These are phyloP conservation scores for Ceriops tagal DNA, from an alignment of 345 rosid species.

Conservation along the genomic window DNA sequence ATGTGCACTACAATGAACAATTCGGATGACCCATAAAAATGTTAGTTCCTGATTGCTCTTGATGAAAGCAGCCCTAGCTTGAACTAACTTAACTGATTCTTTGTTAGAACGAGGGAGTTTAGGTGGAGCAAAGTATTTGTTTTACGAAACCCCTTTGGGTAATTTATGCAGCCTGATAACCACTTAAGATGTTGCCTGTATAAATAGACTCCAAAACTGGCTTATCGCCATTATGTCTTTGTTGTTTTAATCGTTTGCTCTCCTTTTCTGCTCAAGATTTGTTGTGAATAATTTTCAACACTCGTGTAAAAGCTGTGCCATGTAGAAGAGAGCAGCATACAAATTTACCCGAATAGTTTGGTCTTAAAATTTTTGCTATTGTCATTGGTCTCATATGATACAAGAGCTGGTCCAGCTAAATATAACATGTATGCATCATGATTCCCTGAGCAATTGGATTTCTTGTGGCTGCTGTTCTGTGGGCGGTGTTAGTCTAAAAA, in stretches of 20 bases:
- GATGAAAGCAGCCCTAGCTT: not conserved
- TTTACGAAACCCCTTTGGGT: not conserved
- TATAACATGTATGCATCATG: too few relatives aligned
- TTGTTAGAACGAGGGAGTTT: not conserved
- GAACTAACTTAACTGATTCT: not conserved
- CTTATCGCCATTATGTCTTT: too few relatives aligned
- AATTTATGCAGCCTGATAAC: not conserved
- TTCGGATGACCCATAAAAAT: not conserved
- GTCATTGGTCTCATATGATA: not conserved
- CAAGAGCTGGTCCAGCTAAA: not conserved
- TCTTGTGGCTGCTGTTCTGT: too few relatives aligned
- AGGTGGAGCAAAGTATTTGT: not conserved
- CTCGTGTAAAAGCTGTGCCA: too few relatives aligned
- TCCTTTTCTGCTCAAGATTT: too few relatives aligned
- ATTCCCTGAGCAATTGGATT: not conserved
- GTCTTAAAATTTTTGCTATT: not conserved
- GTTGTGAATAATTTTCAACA: not conserved
- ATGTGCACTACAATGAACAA: not conserved
- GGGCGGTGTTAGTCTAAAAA: too few relatives aligned
- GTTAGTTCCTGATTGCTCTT: not conserved
- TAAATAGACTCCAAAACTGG: not conserved
- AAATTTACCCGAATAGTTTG: not conserved
- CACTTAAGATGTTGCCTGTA: not conserved
- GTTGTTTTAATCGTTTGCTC: too few relatives aligned
- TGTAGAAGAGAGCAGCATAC: not conserved